phyloP scores from a whole-genome alignment of 768 basidiomycete genomes.

The Cystobasidium tubakii region DNA sequence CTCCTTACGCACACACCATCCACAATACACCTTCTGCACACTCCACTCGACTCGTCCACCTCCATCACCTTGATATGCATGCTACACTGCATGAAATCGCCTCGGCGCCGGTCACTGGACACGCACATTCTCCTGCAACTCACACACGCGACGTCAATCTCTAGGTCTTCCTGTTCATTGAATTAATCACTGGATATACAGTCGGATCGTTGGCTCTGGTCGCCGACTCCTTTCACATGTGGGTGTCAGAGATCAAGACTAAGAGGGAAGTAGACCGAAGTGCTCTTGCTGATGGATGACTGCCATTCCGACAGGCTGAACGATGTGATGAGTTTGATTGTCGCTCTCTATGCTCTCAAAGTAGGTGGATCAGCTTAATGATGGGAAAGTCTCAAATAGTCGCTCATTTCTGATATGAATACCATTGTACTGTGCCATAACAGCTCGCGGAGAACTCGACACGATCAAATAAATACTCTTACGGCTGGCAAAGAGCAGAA shows the following conservation, averaged over 20 bases:
- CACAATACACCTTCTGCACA: background rate
- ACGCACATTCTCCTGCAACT: no score
- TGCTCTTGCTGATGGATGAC: no score
- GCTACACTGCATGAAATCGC: background rate
- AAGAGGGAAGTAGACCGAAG: no score
- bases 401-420: background rate
- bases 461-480: constrained; percentile 70
- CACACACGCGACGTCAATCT: background rate
- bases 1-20: no score
- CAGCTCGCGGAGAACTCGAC: constrained; percentile 63
- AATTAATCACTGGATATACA: constrained; percentile 82
- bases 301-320: constrained; percentile 53
- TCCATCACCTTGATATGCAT: background rate
- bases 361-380: constrained; percentile 49
- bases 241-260: constrained; percentile 44
- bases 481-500: constrained; percentile 93
- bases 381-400: constrained; percentile 43
- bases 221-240: constrained; percentile 89
- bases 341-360: constrained; percentile 92
- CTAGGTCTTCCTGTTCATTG: constrained; percentile 68
- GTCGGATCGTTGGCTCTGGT: constrained; percentile 91
- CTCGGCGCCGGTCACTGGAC: background rate
- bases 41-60: background rate
- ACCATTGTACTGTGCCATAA: constrained; percentile 37
- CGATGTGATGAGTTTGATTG: constrained; percentile 78